These are phyloP conservation scores for Streptanthus diversifolius DNA, from an alignment of 345 rosid species.

Conservation along the genomic window DNA sequence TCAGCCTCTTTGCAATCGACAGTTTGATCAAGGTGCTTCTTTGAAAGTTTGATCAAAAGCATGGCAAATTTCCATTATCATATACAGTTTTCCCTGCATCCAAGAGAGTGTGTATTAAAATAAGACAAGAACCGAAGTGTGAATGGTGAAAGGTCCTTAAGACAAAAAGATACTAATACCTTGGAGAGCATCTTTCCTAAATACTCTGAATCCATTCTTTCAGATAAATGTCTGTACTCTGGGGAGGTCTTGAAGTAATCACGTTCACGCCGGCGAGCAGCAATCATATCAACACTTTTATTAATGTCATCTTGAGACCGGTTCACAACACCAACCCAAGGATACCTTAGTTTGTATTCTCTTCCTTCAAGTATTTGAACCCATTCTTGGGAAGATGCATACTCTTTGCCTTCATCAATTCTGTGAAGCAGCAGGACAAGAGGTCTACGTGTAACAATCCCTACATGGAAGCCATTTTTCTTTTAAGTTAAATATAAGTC, in stretches of 20 bases:
- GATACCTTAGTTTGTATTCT: conserved; percentile 77
- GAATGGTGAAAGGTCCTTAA: background rate
- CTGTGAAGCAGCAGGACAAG: conserved; percentile 93
- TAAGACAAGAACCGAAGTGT: conserved; percentile 7
- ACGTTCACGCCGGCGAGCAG: conserved; percentile 89
- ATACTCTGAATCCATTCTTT: conserved; percentile 91
- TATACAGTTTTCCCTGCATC: conserved; percentile 82
- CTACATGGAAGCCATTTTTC: conserved; percentile 42
- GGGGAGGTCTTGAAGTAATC: conserved; percentile 63
- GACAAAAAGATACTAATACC: conserved; percentile 47
- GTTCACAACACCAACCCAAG: conserved; percentile 97
- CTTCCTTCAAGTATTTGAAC: conserved; percentile 89
- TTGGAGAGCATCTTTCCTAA: conserved; percentile 90
- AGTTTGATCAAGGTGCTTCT: conserved; percentile 96
- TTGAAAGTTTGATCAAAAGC: conserved; percentile 89
- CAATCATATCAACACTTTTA: conserved; percentile 96
- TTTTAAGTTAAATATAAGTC: background rate
- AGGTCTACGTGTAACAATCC: conserved; percentile 97
- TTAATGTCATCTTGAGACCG: conserved; percentile 98
- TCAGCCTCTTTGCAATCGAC: conserved; percentile 77
- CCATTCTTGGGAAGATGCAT: conserved; percentile 90
- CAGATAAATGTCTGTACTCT: conserved; percentile 73
- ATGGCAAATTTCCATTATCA: conserved; percentile 93
- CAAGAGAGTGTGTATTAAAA: conserved; percentile 5
- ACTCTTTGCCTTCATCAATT: conserved; percentile 86